Conservation (phyloP, 169 alveolate genomes). For the Cryptosporidium ubiquitum region DNA sequence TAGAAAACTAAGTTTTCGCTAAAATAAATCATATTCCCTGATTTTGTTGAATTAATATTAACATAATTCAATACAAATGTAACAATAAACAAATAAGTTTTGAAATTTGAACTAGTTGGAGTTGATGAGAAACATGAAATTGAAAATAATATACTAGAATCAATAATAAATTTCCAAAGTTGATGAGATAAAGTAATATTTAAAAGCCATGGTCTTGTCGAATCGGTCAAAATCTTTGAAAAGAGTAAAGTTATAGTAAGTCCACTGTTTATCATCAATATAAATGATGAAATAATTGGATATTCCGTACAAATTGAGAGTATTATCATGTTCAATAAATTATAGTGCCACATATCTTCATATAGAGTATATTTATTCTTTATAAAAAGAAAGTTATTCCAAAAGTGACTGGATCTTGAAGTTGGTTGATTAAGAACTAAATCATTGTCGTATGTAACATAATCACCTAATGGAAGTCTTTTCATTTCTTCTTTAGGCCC, state of each 20-base stretch:
- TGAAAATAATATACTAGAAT: constrained; percentile 44
- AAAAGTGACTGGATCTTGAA: neutral
- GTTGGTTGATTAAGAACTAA: neutral
- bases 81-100: constrained; percentile 19
- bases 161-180: constrained; percentile 60
- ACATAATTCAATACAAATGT: constrained; percentile 8
- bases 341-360: constrained; percentile 61
- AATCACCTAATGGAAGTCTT: constrained; percentile 55
- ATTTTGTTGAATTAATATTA: constrained; percentile 9
- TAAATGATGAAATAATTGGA: constrained; percentile 21
- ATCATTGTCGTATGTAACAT: constrained; percentile 2
- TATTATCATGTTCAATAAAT: constrained; percentile 4
- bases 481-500: constrained; percentile 71
- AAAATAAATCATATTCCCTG: constrained; percentile 17
- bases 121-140: constrained; percentile 50
- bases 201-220: constrained; percentile 73
- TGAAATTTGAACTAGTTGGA: constrained; percentile 29
- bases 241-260: constrained; percentile 9
- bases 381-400: constrained; percentile 15
- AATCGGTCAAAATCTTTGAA: constrained; percentile 30
- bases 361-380: constrained; percentile 21
- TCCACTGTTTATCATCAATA: constrained; percentile 5
- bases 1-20: constrained; percentile 59
- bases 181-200: constrained; percentile 54
- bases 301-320: constrained; percentile 41